Percentiles rank a stretch among this genome's conserved stretches.
These are phyloP conservation scores for Blastocystis sp. DNA, from an alignment of 352 stramenopile genomes.

Conservation along the genomic window DNA sequence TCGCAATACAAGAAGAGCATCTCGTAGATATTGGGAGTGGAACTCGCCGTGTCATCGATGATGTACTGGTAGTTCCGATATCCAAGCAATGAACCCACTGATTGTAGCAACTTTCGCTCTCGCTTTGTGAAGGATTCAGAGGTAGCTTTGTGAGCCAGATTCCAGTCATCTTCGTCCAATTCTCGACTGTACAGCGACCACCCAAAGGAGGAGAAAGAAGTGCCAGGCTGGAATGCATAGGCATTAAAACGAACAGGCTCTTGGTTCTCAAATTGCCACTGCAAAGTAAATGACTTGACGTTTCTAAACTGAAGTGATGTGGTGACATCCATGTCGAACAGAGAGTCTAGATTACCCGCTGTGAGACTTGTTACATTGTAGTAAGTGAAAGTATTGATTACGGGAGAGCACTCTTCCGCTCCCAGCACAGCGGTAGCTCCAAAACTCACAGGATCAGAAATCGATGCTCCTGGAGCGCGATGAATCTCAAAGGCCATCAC, in stretches of 20 bases:
- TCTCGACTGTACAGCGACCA: background rate
- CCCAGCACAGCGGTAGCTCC: background rate
- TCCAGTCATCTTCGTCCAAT: background rate
- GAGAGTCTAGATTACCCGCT: background rate
- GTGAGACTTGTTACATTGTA: background rate
- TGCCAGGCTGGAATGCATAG: background rate
- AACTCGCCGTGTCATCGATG: background rate
- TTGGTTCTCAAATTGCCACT: background rate
- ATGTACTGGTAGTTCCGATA: background rate
- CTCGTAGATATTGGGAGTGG: background rate
- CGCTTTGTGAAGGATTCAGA: background rate
- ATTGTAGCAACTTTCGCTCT: background rate
- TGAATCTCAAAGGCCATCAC: slow-evolving; percentile 9
- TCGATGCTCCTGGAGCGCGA: background rate
- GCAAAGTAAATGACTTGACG: background rate
- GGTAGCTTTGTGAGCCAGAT: background rate
- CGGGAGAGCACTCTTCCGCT: background rate
- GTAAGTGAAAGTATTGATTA: background rate
- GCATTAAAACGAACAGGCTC: background rate
- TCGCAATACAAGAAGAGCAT: background rate
- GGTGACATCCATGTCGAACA: background rate
- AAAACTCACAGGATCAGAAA: background rate
- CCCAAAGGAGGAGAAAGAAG: background rate
- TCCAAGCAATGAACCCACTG: background rate
- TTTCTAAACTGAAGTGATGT: background rate